Conservation (phyloP, 805 yeast genomes). For the Saccharomycopsis sp. region DNA sequence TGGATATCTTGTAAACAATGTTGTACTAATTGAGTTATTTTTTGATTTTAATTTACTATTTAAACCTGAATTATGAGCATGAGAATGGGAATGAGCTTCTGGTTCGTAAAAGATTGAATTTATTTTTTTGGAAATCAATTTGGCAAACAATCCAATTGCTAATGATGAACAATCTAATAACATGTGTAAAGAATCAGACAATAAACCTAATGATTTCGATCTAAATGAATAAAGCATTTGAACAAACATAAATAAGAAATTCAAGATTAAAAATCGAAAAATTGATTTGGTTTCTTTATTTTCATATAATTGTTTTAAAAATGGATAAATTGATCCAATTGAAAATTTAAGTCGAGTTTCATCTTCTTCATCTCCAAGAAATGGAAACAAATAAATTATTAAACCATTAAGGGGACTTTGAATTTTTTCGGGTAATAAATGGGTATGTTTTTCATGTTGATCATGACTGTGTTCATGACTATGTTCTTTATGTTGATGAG, state of each 20-base stretch:
- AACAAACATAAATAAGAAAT: slow-evolving; percentile 88
- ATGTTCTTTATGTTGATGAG: slow-evolving; percentile 31
- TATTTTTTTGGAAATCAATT: slow-evolving; percentile 45
- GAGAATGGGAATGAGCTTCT: slow-evolving; percentile 1
- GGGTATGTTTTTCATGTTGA: slow-evolving; percentile 35
- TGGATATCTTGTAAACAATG: slow-evolving; percentile 64
- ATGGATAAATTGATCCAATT: slow-evolving; percentile 4
- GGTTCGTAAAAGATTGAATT: slow-evolving; percentile 22
- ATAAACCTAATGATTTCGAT: slow-evolving; percentile 81
- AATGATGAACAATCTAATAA: slow-evolving; percentile 88
- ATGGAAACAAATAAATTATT: slow-evolving; percentile 15
- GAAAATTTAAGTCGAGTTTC: not conserved
- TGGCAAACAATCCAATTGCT: slow-evolving; percentile 82
- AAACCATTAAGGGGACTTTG: slow-evolving; percentile 11
- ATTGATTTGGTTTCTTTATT: slow-evolving; percentile 77
- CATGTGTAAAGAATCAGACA: slow-evolving; percentile 95
- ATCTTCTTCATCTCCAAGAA: slow-evolving; percentile 4
- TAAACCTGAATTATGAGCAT: slow-evolving; percentile 5
- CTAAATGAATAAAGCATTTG: slow-evolving; percentile 87
- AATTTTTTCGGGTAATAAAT: not conserved
- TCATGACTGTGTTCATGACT: slow-evolving; percentile 53
- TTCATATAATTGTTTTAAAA: slow-evolving; percentile 27
- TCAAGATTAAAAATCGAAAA: slow-evolving; percentile 74
- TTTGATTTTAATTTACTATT: slow-evolving; percentile 1
- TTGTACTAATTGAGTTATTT: not conserved